phyloP scores from a whole-genome alignment of 1,139 yeast genomes.

The Arxiozyma telluris region DNA sequence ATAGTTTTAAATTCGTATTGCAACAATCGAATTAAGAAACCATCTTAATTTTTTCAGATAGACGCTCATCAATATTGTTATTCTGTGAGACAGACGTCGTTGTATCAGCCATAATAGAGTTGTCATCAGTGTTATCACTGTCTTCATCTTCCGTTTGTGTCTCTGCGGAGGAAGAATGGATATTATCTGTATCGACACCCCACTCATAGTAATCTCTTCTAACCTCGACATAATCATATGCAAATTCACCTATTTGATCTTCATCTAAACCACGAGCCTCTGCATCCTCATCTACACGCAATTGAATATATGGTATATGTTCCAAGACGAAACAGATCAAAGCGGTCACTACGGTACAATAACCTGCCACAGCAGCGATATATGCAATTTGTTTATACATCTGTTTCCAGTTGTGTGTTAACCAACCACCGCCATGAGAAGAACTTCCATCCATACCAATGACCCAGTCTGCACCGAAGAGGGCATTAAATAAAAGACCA shows the following conservation, averaged over 20 bases:
- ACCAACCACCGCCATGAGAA: conserved; percentile 85
- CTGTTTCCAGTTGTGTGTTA: conserved; percentile 83
- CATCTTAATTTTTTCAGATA: not conserved
- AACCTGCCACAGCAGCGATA: conserved; percentile 64
- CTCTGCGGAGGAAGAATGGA: conserved; percentile 5
- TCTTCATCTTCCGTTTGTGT: not conserved
- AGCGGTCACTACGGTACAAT: conserved; percentile 70
- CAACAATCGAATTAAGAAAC: not conserved
- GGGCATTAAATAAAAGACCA: conserved; percentile 78
- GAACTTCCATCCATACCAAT: conserved; percentile 83
- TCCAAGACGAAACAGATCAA: conserved; percentile 65
- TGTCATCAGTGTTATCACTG: not conserved
- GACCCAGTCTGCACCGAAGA: conserved; percentile 81
- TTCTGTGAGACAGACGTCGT: conserved; percentile 1
- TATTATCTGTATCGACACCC: conserved; percentile 32
- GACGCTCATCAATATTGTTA: conserved; percentile 2
- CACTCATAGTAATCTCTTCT: conserved; percentile 85
- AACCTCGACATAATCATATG: conserved; percentile 94
- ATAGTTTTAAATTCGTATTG: not conserved
- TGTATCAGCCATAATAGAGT: not conserved
- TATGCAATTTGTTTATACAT: conserved; percentile 84
- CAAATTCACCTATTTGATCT: conserved; percentile 96
- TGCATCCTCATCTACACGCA: conserved; percentile 75
- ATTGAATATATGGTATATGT: conserved; percentile 71
- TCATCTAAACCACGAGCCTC: conserved; percentile 91